phyloP scores from a whole-genome alignment of 192 early-diverging fungal species.

The Backusella liffmaniae region DNA sequence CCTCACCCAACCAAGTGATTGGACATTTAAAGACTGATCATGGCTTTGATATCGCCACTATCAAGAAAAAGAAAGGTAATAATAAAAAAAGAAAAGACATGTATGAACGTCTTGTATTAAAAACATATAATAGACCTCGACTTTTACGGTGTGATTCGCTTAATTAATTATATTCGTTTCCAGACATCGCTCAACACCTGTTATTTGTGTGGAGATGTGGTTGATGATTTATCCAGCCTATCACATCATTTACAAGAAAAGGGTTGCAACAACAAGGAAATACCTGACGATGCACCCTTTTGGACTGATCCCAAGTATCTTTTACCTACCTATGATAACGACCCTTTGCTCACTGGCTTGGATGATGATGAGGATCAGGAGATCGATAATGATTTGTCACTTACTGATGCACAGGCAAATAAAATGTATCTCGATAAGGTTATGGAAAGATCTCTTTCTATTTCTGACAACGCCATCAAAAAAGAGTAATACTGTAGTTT shows the following conservation, averaged over 20 bases:
- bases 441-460: slow-evolving; percentile 11
- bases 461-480: not conserved
- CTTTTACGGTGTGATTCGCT: slow-evolving; percentile 79
- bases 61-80: slow-evolving; percentile 42
- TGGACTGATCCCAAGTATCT: slow-evolving; percentile 77
- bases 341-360: slow-evolving; percentile 80
- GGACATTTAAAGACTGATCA: slow-evolving; percentile 76
- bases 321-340: slow-evolving; percentile 80
- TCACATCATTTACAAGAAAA: slow-evolving; percentile 61
- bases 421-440: slow-evolving; percentile 27
- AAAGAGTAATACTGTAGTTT: not conserved
- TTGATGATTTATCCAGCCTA: slow-evolving; percentile 49
- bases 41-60: slow-evolving; percentile 70
- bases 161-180: slow-evolving; percentile 87
- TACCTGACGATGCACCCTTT: slow-evolving; percentile 50
- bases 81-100: not conserved
- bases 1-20: slow-evolving; percentile 58
- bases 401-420: slow-evolving; percentile 34
- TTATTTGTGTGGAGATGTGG: slow-evolving; percentile 61
- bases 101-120: not conserved
- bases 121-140: slow-evolving; percentile 48
- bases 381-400: slow-evolving; percentile 32
- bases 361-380: slow-evolving; percentile 69
- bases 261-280: slow-evolving; percentile 52
- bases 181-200: slow-evolving; percentile 62